Evolutionary conservation across 179 eudicot genomes (phyloP), one percentile per base, ranked within the genome.

Genomic region (Actinidia polygama): DNA sequence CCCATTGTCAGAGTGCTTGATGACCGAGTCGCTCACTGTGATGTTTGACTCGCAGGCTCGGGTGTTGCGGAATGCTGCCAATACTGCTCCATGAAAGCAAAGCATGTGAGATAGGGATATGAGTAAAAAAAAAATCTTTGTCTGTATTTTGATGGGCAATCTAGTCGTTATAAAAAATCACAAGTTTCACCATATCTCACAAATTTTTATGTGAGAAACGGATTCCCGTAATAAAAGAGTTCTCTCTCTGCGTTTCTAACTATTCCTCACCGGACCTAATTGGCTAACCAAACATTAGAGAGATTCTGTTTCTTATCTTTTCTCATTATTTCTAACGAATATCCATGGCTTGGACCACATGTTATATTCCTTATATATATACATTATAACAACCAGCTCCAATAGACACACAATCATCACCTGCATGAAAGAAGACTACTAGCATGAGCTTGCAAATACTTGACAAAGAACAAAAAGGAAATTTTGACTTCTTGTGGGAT

Each of bases 301-400:
- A 30, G 36, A 30, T 30, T 30, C 36, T 30, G 1, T 30, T 30
- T 30, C 36, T 30, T 30, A 30, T 2, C 36, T 0, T 30, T 30
- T 30, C 36, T 30, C 36, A 30, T 30, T 30, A 30, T 30, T 30
- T 30, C 36, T 30, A n/a, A n/a, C n/a, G n/a, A n/a, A n/a, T n/a
- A n/a, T n/a, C 98, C 98, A 89, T 95, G 99, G 84, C 98, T 90
- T 64, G 95, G 98, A 78, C 94, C 97, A 77, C 98, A 96, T 46
- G 96, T 92, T 57, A 96, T 92, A 51, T 94, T 93, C 85, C 86
- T 92, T 79, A 93, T 95, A 23, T n/a, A n/a, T 96, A 95, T 26
- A 96, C 97, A 78, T 93, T 87, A 62, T 81, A 88, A 67, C 92
- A 80, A 10, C 99, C 99, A 44, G 97, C 90, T 83, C 99, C 99